Evolutionary conservation across 139 green algal genomes (phyloP), one percentile per base, ranked within the genome.

Genomic region (Chlorella sp.): DNA sequence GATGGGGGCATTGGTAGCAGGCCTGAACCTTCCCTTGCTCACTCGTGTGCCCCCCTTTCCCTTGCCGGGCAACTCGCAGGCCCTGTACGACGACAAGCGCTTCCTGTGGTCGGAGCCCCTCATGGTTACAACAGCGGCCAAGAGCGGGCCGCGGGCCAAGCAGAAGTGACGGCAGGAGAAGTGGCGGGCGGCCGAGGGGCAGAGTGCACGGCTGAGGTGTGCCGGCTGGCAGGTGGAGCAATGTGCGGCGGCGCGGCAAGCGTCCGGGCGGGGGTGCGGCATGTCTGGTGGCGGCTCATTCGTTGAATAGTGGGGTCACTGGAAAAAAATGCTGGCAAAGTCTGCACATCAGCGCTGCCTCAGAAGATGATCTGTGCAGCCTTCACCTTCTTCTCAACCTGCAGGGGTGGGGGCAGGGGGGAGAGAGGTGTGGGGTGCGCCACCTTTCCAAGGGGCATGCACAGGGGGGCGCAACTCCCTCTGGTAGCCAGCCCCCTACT

Each of bases 91-190:
- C 69, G 95, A 98, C 79, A 91, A 93, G 20, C 93, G 87, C 46
- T 94, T 93, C 80, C 43, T 96, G 4, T 98, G 95, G 95, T 94
- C 87, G 72, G 94, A 97, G 60, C 90, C 87, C 44, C 36, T 78
- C 36, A 58, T 78, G 72, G 30, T 78, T n/a, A 78, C 72, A 78
- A 78, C 72, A 34, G 65, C 65, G 34, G 65, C 65, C 14, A 44
- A 17, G 65, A 11, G 65, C 34, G 34, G 65, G 34, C 65, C 11
- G 65, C 65, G 20, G 65, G 65, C n/a, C 28, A 36, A 30, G 26
- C 26, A 58, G 26, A 3, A 77, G 51, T 60, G 51, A 60, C 14
- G 51, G 51, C 51, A 60, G 51, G 51, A 24, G 14, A 11, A 24
- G 51, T 60, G 51, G 51, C 51, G 51, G 51, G 51, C 22, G 51